Evolutionary conservation across 129 eudicot genomes (phyloP).

Genomic region (Apium graveolens): DNA sequence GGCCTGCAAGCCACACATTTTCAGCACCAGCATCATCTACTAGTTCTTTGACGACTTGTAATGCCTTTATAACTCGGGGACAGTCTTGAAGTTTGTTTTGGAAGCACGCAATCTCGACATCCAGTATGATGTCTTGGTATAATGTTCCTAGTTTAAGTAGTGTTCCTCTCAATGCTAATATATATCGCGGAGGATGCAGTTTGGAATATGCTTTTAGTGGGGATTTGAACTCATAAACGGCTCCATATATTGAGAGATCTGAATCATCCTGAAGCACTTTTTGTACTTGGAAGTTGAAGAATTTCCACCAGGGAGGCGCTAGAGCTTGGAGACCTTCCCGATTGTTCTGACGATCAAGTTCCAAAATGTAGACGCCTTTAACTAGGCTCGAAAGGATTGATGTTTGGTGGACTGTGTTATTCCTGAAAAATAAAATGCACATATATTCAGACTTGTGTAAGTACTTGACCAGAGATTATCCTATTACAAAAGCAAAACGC

Average conservation of each 20-base stretch:
- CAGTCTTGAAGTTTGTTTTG: conserved; percentile 24
- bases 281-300: conserved; percentile 40
- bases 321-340: conserved; percentile 34
- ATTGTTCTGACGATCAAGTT: conserved; percentile 45
- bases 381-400: conserved; percentile 62
- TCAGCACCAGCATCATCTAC: conserved; percentile 26
- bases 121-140: conserved; percentile 16
- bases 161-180: conserved; percentile 70
- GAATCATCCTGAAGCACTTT: conserved; percentile 30
- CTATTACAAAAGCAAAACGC: too few species aligned
- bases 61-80: conserved; percentile 23
- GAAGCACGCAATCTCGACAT: conserved; percentile 17
- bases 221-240: conserved; percentile 41
- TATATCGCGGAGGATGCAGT: conserved; percentile 33
- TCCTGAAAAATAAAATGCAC: conserved; percentile 27
- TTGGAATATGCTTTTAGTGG: background rate
- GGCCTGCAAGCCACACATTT: conserved; percentile 74
- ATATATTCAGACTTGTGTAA: too few species aligned
- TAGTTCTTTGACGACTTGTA: conserved; percentile 15
- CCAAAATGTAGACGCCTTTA: conserved; percentile 49
- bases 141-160: conserved; percentile 6
- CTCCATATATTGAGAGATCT: conserved; percentile 53
- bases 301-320: conserved; percentile 77
- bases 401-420: conserved; percentile 42
- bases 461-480: background rate